A percentile compares a stretch with the other conserved stretches of the same genome.
Conservation (phyloP, 352 stramenopile genomes). For the Phytophthora agathidicida region DNA sequence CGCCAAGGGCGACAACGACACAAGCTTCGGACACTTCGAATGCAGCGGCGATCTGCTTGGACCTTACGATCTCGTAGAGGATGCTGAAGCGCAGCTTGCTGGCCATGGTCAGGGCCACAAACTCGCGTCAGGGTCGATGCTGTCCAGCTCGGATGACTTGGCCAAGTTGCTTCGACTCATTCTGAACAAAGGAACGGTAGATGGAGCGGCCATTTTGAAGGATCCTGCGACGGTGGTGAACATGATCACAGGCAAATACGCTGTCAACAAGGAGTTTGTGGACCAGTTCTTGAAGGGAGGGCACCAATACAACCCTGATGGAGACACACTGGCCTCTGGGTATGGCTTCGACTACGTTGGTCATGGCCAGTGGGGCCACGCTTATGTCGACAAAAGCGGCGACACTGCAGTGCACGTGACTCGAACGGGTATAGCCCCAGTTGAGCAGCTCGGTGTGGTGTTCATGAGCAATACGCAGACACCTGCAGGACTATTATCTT, state of each 20-base stretch:
- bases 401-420: slow-evolving; percentile 63
- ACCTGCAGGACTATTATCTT: slow-evolving; percentile 38
- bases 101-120: slow-evolving; percentile 24
- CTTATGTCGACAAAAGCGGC: slow-evolving; percentile 73
- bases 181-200: slow-evolving; percentile 66
- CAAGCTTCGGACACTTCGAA: slow-evolving; percentile 51
- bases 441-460: slow-evolving; percentile 56
- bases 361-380: slow-evolving; percentile 60
- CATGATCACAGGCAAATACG: slow-evolving; percentile 66
- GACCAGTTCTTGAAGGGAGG: slow-evolving; percentile 47
- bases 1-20: slow-evolving; percentile 30
- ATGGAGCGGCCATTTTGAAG: slow-evolving; percentile 52
- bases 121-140: slow-evolving; percentile 48
- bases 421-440: slow-evolving; percentile 54
- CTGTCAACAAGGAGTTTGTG: slow-evolving; percentile 40
- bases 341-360: slow-evolving; percentile 74
- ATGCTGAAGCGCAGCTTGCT: slow-evolving; percentile 40
- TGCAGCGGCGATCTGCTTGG: slow-evolving; percentile 52
- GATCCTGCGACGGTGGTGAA: slow-evolving; percentile 47
- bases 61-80: slow-evolving; percentile 48
- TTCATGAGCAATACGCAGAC: slow-evolving; percentile 69
- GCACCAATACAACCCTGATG: slow-evolving; percentile 53
- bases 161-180: slow-evolving; percentile 60
- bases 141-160: slow-evolving; percentile 64
- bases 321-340: slow-evolving; percentile 54